Base-by-base conservation (phyloP, 495 filamentous ascomycete species). In the Aspergillus diversus region DNA sequence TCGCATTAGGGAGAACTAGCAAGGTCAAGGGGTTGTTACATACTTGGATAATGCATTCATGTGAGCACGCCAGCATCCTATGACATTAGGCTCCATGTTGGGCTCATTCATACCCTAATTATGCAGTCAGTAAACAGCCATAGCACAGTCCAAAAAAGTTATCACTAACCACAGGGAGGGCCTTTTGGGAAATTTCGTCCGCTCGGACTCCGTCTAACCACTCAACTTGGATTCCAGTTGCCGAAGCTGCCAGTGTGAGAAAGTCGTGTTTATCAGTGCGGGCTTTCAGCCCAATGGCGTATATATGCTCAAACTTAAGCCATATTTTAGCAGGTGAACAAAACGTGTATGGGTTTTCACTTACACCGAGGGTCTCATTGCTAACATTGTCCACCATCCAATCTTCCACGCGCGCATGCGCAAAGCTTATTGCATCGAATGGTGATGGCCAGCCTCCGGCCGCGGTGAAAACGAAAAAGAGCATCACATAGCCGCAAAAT, bases 201-300 rank as follows among this genome's bases (percentile, higher is more conserved):
- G 70, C 64, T 7, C 56, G 58, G 8, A 74, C 75, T 0, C 86
- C 87, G 46, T 83, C 75, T 15, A 89, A 69, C 70, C 83, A 86
- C 1, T 84, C 81, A 5, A 87, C 70, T 5, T 76, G 74, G 27
- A 90, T 72, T 13, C 80, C 79, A 15, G 75, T 81, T 3, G 85
- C 65, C 1, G 80, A 80, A 5, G 86, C 81, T 3, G 82, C 78
- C 4, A 88, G 69, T 4, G 75, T 72, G 51, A 89, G 77, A 9
- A 80, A 84, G 77, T 91, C 86, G 31, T 84, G 83, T 33, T 87
- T 84, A 63, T 90, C 88, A 5, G 82, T 81, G 16, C 88, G 79
- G 17, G 78, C 75, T 5, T 84, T 82, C 33, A 90, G 73, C 52
- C 84, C 87, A 54, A 90, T 82, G 53, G 86, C 86, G 64, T 86